Percentiles rank a stretch among this genome's conserved stretches.
These are phyloP conservation scores for Colletotrichum brevisporum DNA, from an alignment of 2,329 filamentous ascomycete species.

Conservation along the genomic window DNA sequence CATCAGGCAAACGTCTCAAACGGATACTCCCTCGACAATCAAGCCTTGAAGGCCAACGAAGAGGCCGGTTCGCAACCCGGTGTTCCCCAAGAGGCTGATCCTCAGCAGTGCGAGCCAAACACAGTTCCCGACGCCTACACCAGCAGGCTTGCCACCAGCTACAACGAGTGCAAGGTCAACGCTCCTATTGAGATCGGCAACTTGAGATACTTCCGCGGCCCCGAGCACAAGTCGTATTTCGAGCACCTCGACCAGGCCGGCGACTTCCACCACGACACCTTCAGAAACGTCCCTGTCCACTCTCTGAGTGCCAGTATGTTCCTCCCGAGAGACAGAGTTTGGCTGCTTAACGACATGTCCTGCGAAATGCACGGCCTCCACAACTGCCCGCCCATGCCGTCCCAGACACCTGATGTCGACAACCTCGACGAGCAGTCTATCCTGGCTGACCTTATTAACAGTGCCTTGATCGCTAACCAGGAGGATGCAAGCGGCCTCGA, in stretches of 20 bases:
- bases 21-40: background rate
- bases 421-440: background rate
- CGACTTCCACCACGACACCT: conserved; percentile 62
- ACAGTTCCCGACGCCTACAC: conserved; percentile 47
- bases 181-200: conserved; percentile 70
- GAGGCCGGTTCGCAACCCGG: conserved; percentile 43
- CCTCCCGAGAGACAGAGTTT: conserved; percentile 63
- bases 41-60: conserved; percentile 10
- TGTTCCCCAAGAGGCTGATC: conserved; percentile 23
- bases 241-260: conserved; percentile 63
- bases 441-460: conserved; percentile 26
- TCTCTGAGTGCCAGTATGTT: conserved; percentile 70
- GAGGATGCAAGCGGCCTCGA: conserved; percentile 42
- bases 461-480: conserved; percentile 65
- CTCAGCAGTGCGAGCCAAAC: conserved; percentile 20
- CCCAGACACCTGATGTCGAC: background rate
- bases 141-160: conserved; percentile 55
- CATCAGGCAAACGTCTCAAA: conserved; percentile 22
- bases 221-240: conserved; percentile 63
- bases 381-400: conserved; percentile 20
- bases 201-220: conserved; percentile 64
- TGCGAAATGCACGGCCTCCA: conserved; percentile 45
- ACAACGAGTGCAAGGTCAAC: conserved; percentile 65
- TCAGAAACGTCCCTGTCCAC: conserved; percentile 64
- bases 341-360: conserved; percentile 45